These are phyloP conservation scores for Leishmania tarentolae DNA, from an alignment of 208 protist species.

Conservation along the genomic window DNA sequence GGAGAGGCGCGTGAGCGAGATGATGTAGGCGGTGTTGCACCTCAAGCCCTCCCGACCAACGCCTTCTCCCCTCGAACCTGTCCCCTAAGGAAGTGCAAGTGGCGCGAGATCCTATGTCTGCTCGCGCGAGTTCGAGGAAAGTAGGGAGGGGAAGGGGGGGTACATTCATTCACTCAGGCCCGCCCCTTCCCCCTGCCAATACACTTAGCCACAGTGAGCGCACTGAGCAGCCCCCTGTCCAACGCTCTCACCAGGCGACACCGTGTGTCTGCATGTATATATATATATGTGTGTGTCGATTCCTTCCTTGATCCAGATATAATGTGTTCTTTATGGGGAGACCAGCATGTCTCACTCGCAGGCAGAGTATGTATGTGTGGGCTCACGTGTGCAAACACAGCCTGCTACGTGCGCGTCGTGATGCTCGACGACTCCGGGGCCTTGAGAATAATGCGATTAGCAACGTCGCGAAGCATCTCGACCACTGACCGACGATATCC, in stretches of 20 bases:
- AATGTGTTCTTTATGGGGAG: background rate
- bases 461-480: slow-evolving; percentile 65
- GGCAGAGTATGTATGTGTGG: background rate
- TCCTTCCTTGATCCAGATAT: background rate
- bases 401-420: background rate
- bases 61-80: background rate
- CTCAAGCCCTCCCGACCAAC: background rate
- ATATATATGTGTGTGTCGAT: background rate
- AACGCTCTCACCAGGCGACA: background rate
- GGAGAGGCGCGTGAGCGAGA: background rate
- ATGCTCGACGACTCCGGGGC: background rate
- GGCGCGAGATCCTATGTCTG: background rate
- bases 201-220: background rate
- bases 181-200: background rate
- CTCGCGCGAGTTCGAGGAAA: background rate
- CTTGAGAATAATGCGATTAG: slow-evolving; percentile 42
- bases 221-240: background rate
- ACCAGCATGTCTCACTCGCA: background rate
- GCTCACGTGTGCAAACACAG: background rate
- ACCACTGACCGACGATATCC: slow-evolving; percentile 64
- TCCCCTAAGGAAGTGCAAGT: background rate
- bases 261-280: background rate
- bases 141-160: no score
- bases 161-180: background rate
- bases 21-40: background rate